phyloP scores from a whole-genome alignment of 164 flowering plant species.

The Vitis rotundifolia region DNA sequence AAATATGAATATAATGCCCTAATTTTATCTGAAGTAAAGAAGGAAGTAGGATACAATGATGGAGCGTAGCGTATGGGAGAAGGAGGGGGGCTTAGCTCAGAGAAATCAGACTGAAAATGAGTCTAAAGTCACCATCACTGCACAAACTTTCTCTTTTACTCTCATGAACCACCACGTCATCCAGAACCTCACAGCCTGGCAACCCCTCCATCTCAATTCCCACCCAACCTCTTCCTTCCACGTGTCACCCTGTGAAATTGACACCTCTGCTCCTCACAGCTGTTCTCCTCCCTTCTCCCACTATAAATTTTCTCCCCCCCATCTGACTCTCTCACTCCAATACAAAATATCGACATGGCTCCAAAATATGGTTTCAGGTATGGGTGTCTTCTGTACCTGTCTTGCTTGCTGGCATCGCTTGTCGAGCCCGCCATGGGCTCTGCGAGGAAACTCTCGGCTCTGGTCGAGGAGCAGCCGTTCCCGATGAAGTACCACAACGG shows the following conservation, averaged over 20 bases:
- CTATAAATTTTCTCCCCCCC: constrained; percentile 15
- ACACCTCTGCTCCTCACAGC: constrained; percentile 23
- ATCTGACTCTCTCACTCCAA: not conserved
- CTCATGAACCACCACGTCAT: constrained; percentile 19
- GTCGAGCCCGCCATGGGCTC: constrained; percentile 2
- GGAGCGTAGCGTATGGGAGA: too few relatives aligned
- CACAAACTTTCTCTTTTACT: not conserved
- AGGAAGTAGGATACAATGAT: too few relatives aligned
- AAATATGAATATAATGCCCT: too few relatives aligned
- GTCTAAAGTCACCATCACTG: not conserved
- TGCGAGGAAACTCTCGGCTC: constrained; percentile 15
- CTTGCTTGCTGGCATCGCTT: constrained; percentile 1
- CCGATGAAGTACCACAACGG: constrained; percentile 56
- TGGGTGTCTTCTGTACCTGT: not conserved
- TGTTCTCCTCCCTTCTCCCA: constrained; percentile 6
- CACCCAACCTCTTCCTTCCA: constrained; percentile 15
- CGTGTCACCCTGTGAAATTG: constrained; percentile 14
- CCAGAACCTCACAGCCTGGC: constrained; percentile 37
- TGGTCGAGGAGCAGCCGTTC: constrained; percentile 46
- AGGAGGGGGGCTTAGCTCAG: too few relatives aligned
- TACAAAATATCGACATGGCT: too few relatives aligned
- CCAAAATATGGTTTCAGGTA: too few relatives aligned
- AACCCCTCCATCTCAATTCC: not conserved
- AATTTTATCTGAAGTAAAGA: too few relatives aligned
- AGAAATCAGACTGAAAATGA: too few relatives aligned